Evolutionary conservation across 2,329 filamentous ascomycete genomes (phyloP).

Genomic region (Colletotrichum ledebouriae): DNA sequence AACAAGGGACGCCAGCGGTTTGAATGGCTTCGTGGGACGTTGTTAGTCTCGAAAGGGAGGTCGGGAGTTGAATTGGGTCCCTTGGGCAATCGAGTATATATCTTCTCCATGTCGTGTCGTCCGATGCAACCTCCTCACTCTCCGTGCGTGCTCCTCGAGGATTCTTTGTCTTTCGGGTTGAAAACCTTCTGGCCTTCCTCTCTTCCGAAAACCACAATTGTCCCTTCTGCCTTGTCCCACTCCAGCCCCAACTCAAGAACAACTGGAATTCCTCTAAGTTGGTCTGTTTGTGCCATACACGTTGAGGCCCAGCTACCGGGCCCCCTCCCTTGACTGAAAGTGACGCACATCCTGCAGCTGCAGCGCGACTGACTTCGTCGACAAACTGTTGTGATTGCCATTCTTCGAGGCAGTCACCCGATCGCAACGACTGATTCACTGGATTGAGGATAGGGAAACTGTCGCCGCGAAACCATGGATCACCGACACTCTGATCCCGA

Average conservation of each 20-base stretch:
- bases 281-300: constrained; percentile 3
- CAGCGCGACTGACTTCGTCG: neutral
- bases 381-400: neutral
- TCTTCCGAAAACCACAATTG: constrained; percentile 15
- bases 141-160: neutral
- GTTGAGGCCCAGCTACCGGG: neutral
- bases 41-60: constrained; percentile 25
- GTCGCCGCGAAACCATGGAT: constrained; percentile 15
- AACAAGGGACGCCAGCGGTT: constrained; percentile 19
- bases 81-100: constrained; percentile 10
- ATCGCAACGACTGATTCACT: neutral
- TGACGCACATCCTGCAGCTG: constrained; percentile 32
- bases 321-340: constrained; percentile 13
- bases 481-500: constrained; percentile 39
- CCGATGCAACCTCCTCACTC: constrained; percentile 17
- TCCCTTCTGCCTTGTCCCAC: constrained; percentile 6
- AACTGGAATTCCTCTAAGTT: neutral
- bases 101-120: constrained; percentile 28
- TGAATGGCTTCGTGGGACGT: constrained; percentile 28
- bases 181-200: constrained; percentile 19
- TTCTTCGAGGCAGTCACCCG: neutral
- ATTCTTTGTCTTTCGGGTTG: constrained; percentile 11
- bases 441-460: constrained; percentile 2
- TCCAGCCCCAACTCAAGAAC: constrained; percentile 20
- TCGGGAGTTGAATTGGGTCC: constrained; percentile 7